Evolutionary conservation across 768 basidiomycete species (phyloP).

Genomic region (Suillus bovinus): DNA sequence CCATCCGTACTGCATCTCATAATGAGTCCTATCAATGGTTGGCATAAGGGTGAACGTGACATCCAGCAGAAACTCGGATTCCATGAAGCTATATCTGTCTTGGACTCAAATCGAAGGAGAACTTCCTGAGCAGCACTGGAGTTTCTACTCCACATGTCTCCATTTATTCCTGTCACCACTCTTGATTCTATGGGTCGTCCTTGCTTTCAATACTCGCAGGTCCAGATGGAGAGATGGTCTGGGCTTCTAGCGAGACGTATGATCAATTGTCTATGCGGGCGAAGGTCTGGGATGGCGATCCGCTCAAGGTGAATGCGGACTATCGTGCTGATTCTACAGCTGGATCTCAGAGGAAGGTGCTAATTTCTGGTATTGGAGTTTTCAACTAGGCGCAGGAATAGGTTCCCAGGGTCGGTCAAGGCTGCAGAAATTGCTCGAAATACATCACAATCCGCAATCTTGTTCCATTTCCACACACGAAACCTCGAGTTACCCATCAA

Average conservation of each 20-base stretch:
- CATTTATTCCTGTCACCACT: slow-evolving; percentile 58
- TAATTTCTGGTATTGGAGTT: slow-evolving; percentile 68
- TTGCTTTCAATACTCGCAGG: slow-evolving; percentile 58
- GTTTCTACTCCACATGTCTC: slow-evolving; percentile 48
- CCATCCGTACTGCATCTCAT: neutral
- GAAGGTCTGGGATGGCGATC: slow-evolving; percentile 56
- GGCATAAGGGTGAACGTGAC: slow-evolving; percentile 49
- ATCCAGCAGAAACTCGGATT: slow-evolving; percentile 51
- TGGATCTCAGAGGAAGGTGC: slow-evolving; percentile 22
- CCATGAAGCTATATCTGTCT: slow-evolving; percentile 35
- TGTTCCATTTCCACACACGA: slow-evolving; percentile 39
- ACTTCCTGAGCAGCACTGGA: slow-evolving; percentile 49
- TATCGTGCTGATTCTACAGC: slow-evolving; percentile 9
- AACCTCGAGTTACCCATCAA: slow-evolving; percentile 40
- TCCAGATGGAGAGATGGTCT: slow-evolving; percentile 45
- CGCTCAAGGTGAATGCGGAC: slow-evolving; percentile 30
- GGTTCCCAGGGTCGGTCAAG: slow-evolving; percentile 56
- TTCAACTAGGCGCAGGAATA: slow-evolving; percentile 58
- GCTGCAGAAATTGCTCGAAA: slow-evolving; percentile 66
- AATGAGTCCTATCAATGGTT: slow-evolving; percentile 33
- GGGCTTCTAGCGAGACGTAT: slow-evolving; percentile 36
- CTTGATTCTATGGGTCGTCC: slow-evolving; percentile 52
- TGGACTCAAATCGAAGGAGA: slow-evolving; percentile 46
- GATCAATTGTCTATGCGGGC: slow-evolving; percentile 41
- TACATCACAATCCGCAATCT: slow-evolving; percentile 63